Conservation (phyloP, 176 grass and related monocot genomes). For the Aegilops bicornis region DNA sequence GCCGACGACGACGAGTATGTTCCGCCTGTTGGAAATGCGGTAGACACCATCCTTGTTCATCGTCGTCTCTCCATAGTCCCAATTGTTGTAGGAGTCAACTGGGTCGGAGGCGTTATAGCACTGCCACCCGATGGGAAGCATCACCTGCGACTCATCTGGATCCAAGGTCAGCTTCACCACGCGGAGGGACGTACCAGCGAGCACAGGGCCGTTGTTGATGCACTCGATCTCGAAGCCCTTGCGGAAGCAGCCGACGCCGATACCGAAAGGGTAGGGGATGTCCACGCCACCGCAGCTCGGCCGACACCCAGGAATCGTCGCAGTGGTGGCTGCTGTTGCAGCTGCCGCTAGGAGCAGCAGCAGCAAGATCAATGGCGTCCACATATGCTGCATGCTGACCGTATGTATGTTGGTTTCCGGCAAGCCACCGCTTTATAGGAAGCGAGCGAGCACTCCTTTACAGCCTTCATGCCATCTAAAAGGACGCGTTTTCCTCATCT, state of each 20-base stretch:
- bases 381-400: no score
- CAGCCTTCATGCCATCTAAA: no score
- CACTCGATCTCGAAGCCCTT: constrained; percentile 27
- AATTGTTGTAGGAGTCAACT: background rate
- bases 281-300: background rate
- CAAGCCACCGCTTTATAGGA: no score
- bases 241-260: background rate
- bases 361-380: no score
- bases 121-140: background rate
- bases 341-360: background rate
- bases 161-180: background rate
- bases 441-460: no score
- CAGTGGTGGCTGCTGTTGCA: background rate
- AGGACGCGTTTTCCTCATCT: no score
- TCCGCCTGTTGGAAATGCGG: no score
- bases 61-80: background rate
- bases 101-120: background rate
- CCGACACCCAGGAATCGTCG: background rate
- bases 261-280: background rate
- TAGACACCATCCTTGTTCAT: background rate
- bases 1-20: no score
- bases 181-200: background rate
- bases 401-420: no score
- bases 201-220: background rate
- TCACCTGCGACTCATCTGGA: background rate